Base-by-base conservation (phyloP, 164 flowering plant species). In the grape (Vitis vinifera) region DNA sequence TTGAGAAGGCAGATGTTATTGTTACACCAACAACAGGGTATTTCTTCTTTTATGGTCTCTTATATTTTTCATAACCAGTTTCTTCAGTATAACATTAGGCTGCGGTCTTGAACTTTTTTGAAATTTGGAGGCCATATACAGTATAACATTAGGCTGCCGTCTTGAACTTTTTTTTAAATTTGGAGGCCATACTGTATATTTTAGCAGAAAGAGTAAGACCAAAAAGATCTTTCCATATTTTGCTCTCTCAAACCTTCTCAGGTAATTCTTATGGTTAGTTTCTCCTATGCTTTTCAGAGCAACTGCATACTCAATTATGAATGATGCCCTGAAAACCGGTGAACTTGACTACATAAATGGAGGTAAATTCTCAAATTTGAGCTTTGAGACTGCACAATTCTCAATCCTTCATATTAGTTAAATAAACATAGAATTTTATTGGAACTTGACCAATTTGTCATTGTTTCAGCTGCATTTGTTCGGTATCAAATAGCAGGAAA, bases 11-110 rank as follows among this genome's bases (percentile, higher is more conserved):
- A 66, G 97, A 94, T 85, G 92, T 92, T 67, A 94, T 94, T 70
- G 99, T 94, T 52, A 78, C 92, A 31, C 99, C 99, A 55, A 88
- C 95, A 51, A 87, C 91, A 44, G 97, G 97, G 99, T 94, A 88
- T 12, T 11, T 17, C n/a, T 68, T 47, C n/a, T 19, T 30, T 37
- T 37, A 37, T 6, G 4, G 44, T 3, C 44, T 10, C 27, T 66
- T 13, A 55, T 48, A 47, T 19, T 2, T 30, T 58, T 48, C 48
- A 2, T 58, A 51, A 17, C 44, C 44, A 37, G 7, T 37, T 37
- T 37, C 44, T 37, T 37, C 44, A 37, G 44, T 37, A 37, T 37
- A 37, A 3, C 44, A 37, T 37, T 6, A 37, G 7, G 44, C 44
- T 37, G 4, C 5, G 7, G 44, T 4, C 10, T 11, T 4, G 4